These are phyloP conservation scores for Trichoderma asperellum DNA, from an alignment of 2,329 filamentous ascomycete species.

Conservation along the genomic window DNA sequence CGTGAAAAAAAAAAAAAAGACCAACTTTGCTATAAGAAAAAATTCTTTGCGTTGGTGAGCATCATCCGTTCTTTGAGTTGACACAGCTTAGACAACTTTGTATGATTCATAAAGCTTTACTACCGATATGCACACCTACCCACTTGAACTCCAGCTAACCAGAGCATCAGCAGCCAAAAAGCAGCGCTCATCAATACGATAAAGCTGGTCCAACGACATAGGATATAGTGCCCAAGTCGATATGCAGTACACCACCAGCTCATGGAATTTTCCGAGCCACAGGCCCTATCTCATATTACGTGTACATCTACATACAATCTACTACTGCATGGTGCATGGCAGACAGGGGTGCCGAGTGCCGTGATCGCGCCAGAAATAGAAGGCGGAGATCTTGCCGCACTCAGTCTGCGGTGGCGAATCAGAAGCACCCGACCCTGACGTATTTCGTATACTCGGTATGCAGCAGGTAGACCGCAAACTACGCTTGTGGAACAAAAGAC, in stretches of 20 bases:
- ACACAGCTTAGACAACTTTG: background rate
- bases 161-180: background rate
- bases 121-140: background rate
- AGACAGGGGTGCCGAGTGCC: constrained; percentile 1
- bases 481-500: no score
- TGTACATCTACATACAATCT: no score
- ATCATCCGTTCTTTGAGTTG: background rate
- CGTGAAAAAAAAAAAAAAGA: no score
- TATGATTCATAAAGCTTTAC: background rate
- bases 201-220: background rate
- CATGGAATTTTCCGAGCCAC: background rate
- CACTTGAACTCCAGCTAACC: no score
- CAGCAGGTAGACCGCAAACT: background rate
- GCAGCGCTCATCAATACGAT: background rate
- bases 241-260: background rate
- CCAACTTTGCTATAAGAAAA: no score
- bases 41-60: no score
- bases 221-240: background rate
- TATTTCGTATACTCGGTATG: background rate
- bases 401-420: constrained; percentile 8
- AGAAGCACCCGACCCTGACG: background rate
- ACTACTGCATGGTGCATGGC: no score
- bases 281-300: background rate
- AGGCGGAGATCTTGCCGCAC: constrained; percentile 10
- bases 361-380: constrained; percentile 6